phyloP scores from a whole-genome alignment of 441 rosid species.

The Biscutella laevigata region DNA sequence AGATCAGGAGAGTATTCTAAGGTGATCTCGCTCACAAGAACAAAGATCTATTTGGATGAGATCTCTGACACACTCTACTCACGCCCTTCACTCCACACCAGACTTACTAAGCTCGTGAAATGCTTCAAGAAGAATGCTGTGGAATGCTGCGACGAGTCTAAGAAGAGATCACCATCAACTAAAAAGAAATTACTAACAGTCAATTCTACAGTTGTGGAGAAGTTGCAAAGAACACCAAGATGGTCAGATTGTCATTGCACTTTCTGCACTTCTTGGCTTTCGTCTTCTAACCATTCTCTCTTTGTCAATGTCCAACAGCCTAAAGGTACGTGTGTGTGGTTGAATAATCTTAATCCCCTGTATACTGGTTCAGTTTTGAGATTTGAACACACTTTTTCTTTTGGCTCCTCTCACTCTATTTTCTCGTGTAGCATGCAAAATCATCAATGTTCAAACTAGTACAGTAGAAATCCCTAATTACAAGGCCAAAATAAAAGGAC shows the following conservation, averaged over 20 bases:
- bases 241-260: conserved; percentile 95
- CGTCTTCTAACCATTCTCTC: conserved; percentile 50
- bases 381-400: neutral
- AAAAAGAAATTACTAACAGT: conserved; percentile 42
- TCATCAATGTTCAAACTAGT: conserved; percentile 6
- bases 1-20: conserved; percentile 58
- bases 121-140: conserved; percentile 24
- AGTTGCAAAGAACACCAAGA: conserved; percentile 63
- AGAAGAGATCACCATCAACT: conserved; percentile 30
- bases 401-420: conserved; percentile 8
- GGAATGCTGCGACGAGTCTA: conserved; percentile 33
- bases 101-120: conserved; percentile 38
- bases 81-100: conserved; percentile 54
- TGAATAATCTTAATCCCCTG: conserved; percentile 7
- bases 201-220: conserved; percentile 62
- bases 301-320: conserved; percentile 59
- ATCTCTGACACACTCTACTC: conserved; percentile 84
- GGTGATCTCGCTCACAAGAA: conserved; percentile 40
- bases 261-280: conserved; percentile 61
- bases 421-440: conserved; percentile 24
- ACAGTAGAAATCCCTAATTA: neutral
- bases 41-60: conserved; percentile 64
- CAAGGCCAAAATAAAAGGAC: neutral
- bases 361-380: neutral
- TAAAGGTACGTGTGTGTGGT: conserved; percentile 39